These are phyloP conservation scores for Globisporangium alternatum DNA, from an alignment of 352 stramenopile species.

Conservation along the genomic window DNA sequence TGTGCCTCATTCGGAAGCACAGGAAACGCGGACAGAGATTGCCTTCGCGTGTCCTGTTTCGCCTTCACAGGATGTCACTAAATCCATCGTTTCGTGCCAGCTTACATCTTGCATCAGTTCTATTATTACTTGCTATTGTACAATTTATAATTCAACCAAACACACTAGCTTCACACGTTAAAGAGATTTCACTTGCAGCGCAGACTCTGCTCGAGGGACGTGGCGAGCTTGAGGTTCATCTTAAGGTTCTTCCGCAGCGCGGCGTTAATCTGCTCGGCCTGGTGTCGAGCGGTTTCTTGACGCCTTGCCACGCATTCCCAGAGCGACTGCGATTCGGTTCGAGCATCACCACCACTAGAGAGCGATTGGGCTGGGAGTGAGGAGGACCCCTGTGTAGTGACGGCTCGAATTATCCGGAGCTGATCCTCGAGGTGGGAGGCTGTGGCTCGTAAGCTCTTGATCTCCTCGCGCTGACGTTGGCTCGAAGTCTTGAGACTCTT, in stretches of 20 bases:
- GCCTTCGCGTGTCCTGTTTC: too few relatives aligned
- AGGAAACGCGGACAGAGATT: too few relatives aligned
- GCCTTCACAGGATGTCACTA: too few relatives aligned
- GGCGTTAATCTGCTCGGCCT: background rate
- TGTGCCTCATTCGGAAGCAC: too few relatives aligned
- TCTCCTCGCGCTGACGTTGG: background rate
- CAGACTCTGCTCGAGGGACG: background rate
- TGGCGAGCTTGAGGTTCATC: slow-evolving; percentile 3
- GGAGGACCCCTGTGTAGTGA: background rate
- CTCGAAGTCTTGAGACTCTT: background rate
- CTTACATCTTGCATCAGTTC: too few relatives aligned
- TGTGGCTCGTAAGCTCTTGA: background rate
- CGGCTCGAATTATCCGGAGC: background rate
- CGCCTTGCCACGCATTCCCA: background rate
- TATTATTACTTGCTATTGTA: too few relatives aligned
- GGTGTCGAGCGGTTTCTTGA: background rate
- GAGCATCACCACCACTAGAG: too few relatives aligned
- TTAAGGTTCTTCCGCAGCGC: background rate
- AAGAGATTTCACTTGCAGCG: background rate
- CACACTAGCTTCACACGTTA: background rate
- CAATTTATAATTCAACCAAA: too few relatives aligned
- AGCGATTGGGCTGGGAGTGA: too few relatives aligned
- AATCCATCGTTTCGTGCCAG: too few relatives aligned
- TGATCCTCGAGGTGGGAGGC: background rate
- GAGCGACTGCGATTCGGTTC: background rate